A percentile compares a stretch with the other conserved stretches of the same genome.
Conservation (phyloP, 441 rosid genomes). For the Sinapis alba region DNA sequence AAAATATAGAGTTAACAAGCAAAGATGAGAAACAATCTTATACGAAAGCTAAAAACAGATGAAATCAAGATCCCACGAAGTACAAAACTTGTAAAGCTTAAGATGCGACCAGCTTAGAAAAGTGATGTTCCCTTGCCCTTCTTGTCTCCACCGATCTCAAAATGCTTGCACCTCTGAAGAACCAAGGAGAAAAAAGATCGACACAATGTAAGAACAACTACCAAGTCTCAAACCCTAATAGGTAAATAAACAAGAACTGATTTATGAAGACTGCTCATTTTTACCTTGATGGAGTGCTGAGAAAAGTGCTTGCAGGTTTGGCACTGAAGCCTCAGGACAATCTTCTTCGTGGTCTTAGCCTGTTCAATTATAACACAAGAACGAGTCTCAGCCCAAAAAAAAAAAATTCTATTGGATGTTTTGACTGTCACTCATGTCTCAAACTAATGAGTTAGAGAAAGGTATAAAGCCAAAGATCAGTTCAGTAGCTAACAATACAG, state of each 20-base stretch:
- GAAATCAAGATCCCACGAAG: conserved; percentile 15
- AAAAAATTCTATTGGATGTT: not conserved
- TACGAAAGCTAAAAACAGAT: conserved; percentile 27
- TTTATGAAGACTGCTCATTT: not conserved
- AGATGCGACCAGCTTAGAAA: conserved; percentile 37
- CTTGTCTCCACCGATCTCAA: conserved; percentile 74
- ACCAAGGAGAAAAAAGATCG: not conserved
- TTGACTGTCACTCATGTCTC: not conserved
- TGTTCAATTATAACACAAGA: conserved; percentile 4
- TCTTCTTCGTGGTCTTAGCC: conserved; percentile 75
- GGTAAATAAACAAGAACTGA: too few species aligned
- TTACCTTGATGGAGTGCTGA: conserved; percentile 60
- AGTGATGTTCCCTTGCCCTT: conserved; percentile 72
- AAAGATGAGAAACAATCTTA: conserved; percentile 26
- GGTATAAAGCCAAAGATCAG: not conserved
- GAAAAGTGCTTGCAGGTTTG: conserved; percentile 68
- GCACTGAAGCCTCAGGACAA: conserved; percentile 69
- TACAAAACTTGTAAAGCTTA: conserved; percentile 21
- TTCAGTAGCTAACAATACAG: not conserved
- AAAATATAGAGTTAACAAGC: conserved; percentile 21
- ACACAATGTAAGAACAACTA: not conserved
- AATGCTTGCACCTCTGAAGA: conserved; percentile 65
- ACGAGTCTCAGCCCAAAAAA: not conserved
- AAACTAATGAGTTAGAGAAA: not conserved
- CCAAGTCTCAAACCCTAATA: not conserved